Conservation (phyloP, 2,329 filamentous ascomycete species). For the Arthrobotrys musiformis region DNA sequence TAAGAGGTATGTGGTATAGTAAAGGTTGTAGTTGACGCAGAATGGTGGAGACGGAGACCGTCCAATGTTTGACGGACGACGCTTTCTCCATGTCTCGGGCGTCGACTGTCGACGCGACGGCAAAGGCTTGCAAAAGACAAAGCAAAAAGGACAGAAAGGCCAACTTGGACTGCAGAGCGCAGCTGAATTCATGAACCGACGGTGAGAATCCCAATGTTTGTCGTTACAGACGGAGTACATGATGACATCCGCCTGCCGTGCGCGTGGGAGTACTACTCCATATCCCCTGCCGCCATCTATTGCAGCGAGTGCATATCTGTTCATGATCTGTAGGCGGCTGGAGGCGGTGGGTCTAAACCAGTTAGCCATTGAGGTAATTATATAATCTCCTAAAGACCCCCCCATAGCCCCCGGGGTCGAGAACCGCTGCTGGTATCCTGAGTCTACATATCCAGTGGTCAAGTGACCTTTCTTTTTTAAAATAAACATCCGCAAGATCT, state of each 20-base stretch:
- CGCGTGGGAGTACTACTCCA: slow-evolving; percentile 6
- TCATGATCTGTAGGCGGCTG: neutral
- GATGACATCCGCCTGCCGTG: slow-evolving; percentile 1
- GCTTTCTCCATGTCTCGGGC: neutral
- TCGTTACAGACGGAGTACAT: no score
- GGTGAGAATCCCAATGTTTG: neutral
- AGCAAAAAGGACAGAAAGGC: neutral
- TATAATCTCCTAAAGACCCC: neutral
- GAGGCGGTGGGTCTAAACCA: neutral
- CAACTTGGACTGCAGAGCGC: neutral
- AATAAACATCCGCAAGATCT: slow-evolving; percentile 10
- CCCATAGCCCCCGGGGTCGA: neutral
- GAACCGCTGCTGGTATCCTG: neutral
- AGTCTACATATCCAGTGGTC: slow-evolving; percentile 8
- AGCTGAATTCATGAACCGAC: no score
- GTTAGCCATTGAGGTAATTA: neutral
- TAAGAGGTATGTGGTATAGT: neutral
- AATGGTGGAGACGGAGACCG: neutral
- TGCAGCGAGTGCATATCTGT: no score
- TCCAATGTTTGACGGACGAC: slow-evolving; percentile 12
- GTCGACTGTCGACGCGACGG: slow-evolving; percentile 6
- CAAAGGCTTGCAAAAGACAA: neutral
- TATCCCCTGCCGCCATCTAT: neutral
- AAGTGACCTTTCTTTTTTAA: neutral
- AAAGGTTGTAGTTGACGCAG: neutral